Evolutionary conservation across 2,329 filamentous ascomycete species (phyloP), one percentile per base, ranked within the genome.

Genomic region (Phyllosticta citriasiana): DNA sequence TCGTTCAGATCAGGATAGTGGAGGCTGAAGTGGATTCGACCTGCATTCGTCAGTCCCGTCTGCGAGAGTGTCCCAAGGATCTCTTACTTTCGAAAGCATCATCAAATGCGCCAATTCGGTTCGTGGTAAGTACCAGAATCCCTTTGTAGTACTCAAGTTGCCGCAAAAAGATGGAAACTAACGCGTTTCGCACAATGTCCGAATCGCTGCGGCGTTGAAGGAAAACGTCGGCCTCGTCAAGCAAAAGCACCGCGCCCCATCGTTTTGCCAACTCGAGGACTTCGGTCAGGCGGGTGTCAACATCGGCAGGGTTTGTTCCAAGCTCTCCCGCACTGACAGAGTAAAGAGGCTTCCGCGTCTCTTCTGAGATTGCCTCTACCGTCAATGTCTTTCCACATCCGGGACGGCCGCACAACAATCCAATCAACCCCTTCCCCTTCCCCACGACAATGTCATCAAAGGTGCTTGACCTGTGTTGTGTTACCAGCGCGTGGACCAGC

Each of bases 161-260:
- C 1, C 66, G 65, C 5, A 73, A 62, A 61, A 72, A 72, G 47
- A 60, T n/a, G 19, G 73, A 72, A 2, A 77, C 74, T 10, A 77
- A 65, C 30, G 71, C 70, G 63, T 77, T 77, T 55, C 70, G 68
- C 59, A 69, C 66, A 5, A 71, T 66, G 47, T 70, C 70, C 57
- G 70, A 67, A 16, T 66, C 60, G 5, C 67, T 70, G 2, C 83
- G 80, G 58, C 77, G 70, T 69, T 84, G 81, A 8, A 86, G 78
- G 69, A 83, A 85, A 19, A 84, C 81, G 60, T 85, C 83, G 2
- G 81, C 81, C 69, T 86, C 83, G 67, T 61, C 59, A 24, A 60
- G 52, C 4, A 60, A 10, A 5, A 60, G 52, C 22, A 55, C 40
- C 3, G 52, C 30, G n/a, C 35, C 27, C 57, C 57, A 60, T 19